A percentile compares a stretch with the other conserved stretches of the same genome.
Conservation (phyloP, 441 rosid genomes). For the Aquilaria agallochum region DNA sequence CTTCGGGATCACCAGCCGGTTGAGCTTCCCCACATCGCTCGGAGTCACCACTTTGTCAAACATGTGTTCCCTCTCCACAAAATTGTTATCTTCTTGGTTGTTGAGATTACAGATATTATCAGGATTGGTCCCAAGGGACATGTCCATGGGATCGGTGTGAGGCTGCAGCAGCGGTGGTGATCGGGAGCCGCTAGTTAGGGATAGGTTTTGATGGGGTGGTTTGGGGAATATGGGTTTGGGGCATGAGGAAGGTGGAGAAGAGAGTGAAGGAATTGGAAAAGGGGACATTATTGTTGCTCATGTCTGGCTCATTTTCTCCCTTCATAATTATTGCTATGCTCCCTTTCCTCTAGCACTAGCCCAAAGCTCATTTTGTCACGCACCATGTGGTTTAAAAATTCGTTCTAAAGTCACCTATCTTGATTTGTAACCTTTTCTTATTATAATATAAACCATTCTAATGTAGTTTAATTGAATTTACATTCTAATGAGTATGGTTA, state of each 20-base stretch:
- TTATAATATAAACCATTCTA: too few species aligned
- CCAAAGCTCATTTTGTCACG: slow-evolving; percentile 24
- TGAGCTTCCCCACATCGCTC: slow-evolving; percentile 83
- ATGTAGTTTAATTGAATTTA: too few species aligned
- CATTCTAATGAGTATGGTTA: too few species aligned
- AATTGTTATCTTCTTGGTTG: slow-evolving; percentile 19
- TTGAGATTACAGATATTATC: slow-evolving; percentile 16
- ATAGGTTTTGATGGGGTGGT: slow-evolving; percentile 5
- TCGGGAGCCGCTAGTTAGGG: slow-evolving; percentile 21
- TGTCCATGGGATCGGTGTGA: slow-evolving; percentile 40
- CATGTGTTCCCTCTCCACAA: slow-evolving; percentile 55
- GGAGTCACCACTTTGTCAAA: slow-evolving; percentile 64
- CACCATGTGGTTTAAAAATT: slow-evolving; percentile 4
- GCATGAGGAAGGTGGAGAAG: slow-evolving; percentile 19
- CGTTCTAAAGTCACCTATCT: neutral
- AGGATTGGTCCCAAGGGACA: slow-evolving; percentile 24
- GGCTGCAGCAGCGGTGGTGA: slow-evolving; percentile 13
- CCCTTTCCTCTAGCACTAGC: slow-evolving; percentile 22
- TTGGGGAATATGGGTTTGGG: too few species aligned
- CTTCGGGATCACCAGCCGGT: slow-evolving; percentile 83
- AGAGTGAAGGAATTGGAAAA: slow-evolving; percentile 12
- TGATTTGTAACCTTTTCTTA: too few species aligned
- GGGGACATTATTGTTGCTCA: slow-evolving; percentile 10
- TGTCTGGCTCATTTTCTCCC: slow-evolving; percentile 21
- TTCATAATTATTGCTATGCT: slow-evolving; percentile 16